Evolutionary conservation across 1,284 basidiomycete species (phyloP), one percentile per base, ranked within the genome.

Genomic region (Trametes hirsuta): DNA sequence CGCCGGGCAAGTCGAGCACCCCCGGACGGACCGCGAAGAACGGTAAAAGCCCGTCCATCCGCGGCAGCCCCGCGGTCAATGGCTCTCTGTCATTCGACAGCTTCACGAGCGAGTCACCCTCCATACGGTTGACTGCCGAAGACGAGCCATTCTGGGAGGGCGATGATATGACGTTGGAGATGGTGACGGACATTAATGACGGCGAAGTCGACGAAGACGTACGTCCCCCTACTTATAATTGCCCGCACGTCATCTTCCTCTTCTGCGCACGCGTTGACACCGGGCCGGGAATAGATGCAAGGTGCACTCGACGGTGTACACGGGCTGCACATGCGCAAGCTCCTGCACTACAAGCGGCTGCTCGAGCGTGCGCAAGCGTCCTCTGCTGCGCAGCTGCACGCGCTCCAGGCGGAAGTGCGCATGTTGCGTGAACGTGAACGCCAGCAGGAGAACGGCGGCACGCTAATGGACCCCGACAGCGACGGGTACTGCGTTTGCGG

Each of bases 361-460:
- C 80, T 93, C 10, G 90, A 92, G 67, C 87, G 88, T 46, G 82
- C 89, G 0, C 90, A 93, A 67, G 85, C 87, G 0, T 85, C 86
- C 8, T 82, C 87, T 1, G 89, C 91, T 0, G 86, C 90, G 0
- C 90, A 93, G 68, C 77, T 92, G 2, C 90, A 92, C 66, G 90
- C 91, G 0, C 75, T 93, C 2, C 90, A 92, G 71, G 90, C 88
- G 2, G 89, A 93, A 68, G 76, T 91, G 5, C 74, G 82, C 47
- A 71, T 88, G 41, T 72, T 89, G 14, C 81, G 85, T 12, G 77
- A 79, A 18, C 67, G 68, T 18, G 73, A 76, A 49, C 67, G 75
- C 11, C 69, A 77, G 52, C 63, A 66, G 22, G 66, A 71, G 50
- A 58, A 59, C n/a, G 66, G 66, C 24, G 63, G 66, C 10, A 49